Evolutionary conservation across 1,284 basidiomycete species (phyloP).

Genomic region (Cystobasidiaceae sp.): DNA sequence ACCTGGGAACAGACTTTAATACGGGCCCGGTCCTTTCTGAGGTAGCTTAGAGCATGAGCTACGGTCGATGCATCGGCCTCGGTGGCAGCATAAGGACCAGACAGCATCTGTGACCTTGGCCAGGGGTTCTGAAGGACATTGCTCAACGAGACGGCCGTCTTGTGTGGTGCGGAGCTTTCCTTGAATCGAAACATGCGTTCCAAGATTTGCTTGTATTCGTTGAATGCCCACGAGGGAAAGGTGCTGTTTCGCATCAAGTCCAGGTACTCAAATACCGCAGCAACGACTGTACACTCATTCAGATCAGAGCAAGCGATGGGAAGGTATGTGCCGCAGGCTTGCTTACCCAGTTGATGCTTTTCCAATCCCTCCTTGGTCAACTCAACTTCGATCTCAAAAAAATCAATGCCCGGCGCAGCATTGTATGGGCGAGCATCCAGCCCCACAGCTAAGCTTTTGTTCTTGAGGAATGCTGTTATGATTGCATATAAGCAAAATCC

Average conservation of each 20-base stretch:
- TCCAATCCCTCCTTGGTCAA: constrained; percentile 80
- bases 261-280: constrained; percentile 75
- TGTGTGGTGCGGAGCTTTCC: constrained; percentile 67
- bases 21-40: constrained; percentile 61
- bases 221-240: constrained; percentile 67
- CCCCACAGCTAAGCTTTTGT: constrained; percentile 79
- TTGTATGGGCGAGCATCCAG: constrained; percentile 67
- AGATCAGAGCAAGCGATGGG: too few species aligned
- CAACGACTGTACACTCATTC: constrained; percentile 58
- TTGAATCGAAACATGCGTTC: constrained; percentile 77
- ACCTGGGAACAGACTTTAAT: constrained; percentile 68
- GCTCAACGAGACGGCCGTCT: constrained; percentile 78
- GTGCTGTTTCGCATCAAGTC: constrained; percentile 64
- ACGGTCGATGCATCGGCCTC: constrained; percentile 69
- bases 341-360: constrained; percentile 49
- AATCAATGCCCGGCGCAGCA: constrained; percentile 71
- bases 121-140: constrained; percentile 66
- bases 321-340: background rate
- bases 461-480: constrained; percentile 71
- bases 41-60: constrained; percentile 57
- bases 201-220: constrained; percentile 69
- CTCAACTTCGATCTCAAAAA: constrained; percentile 75
- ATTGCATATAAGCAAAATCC: background rate
- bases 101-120: constrained; percentile 70
- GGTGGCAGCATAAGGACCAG: constrained; percentile 65